Percentiles rank a stretch among this genome's conserved stretches.
Evolutionary conservation across 2,329 filamentous ascomycete genomes (phyloP).

Genomic region (Fonsecaea multimorphosa): DNA sequence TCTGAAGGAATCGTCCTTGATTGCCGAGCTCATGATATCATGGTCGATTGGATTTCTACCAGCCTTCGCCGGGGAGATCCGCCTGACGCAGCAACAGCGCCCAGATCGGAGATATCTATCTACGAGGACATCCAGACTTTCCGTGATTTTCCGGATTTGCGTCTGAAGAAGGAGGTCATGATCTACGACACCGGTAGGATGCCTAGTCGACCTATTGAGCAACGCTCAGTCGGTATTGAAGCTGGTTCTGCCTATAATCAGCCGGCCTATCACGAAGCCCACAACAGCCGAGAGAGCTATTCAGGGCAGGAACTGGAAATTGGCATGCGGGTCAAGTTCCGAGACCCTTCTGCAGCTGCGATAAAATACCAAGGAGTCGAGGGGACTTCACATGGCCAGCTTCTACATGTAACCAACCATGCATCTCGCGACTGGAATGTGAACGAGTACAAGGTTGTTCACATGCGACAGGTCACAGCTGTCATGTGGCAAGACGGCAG

Average conservation of each 20-base stretch:
- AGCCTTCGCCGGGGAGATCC: slow-evolving; percentile 40
- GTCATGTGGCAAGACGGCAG: slow-evolving; percentile 66
- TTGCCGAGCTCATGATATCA: slow-evolving; percentile 53
- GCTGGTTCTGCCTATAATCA: neutral
- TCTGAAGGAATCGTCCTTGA: slow-evolving; percentile 60
- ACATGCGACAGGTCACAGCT: slow-evolving; percentile 56
- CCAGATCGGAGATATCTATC: slow-evolving; percentile 33
- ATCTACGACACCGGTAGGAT: slow-evolving; percentile 40
- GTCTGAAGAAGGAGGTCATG: slow-evolving; percentile 20
- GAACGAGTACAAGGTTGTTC: slow-evolving; percentile 62
- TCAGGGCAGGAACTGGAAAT: slow-evolving; percentile 46
- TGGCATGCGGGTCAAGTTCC: slow-evolving; percentile 62
- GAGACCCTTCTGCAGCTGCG: slow-evolving; percentile 57
- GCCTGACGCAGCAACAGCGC: neutral
- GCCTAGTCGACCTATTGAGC: slow-evolving; percentile 19
- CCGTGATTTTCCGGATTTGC: slow-evolving; percentile 37
- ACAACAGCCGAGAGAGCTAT: slow-evolving; percentile 8
- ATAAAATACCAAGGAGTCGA: slow-evolving; percentile 57
- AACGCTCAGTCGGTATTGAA: neutral
- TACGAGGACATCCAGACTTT: slow-evolving; percentile 38
- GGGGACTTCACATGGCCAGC: slow-evolving; percentile 48
- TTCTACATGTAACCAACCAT: slow-evolving; percentile 54
- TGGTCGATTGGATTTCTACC: slow-evolving; percentile 61
- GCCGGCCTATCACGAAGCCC: neutral
- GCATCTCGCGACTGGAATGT: slow-evolving; percentile 63